Percentiles rank a stretch among this genome's conserved stretches.
Evolutionary conservation across 768 basidiomycete genomes (phyloP).

Genomic region (Leccinum disarticulatum): DNA sequence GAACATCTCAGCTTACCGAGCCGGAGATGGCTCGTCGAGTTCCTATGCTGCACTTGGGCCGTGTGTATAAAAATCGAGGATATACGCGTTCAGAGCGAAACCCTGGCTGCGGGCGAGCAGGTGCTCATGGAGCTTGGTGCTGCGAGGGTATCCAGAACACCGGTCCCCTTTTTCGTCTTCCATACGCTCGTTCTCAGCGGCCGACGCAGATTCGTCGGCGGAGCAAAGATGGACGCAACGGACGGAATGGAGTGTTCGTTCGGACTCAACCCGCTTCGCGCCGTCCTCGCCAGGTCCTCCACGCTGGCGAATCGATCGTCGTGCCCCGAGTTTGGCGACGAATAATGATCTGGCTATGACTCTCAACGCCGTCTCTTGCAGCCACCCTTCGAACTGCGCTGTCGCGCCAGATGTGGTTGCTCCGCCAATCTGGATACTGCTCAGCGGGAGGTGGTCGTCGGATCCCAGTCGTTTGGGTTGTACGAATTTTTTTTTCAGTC

Average conservation of each 20-base stretch:
- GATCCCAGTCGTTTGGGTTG: slow-evolving; percentile 31
- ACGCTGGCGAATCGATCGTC: slow-evolving; percentile 52
- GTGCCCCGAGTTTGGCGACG: slow-evolving; percentile 66
- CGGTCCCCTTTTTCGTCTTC: background rate
- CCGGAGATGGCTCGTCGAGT: too few relatives aligned
- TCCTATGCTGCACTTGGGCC: slow-evolving; percentile 44
- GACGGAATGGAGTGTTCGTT: slow-evolving; percentile 64
- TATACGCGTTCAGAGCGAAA: slow-evolving; percentile 57
- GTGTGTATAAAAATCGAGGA: slow-evolving; percentile 68
- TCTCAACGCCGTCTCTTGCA: slow-evolving; percentile 39
- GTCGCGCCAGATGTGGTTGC: background rate
- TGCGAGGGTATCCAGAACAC: background rate
- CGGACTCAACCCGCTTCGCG: slow-evolving; percentile 52
- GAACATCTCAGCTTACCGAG: too few relatives aligned
- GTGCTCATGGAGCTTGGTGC: background rate
- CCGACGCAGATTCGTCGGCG: slow-evolving; percentile 13
- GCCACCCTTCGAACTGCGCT: slow-evolving; percentile 35
- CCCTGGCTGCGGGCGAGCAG: background rate
- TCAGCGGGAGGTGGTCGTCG: slow-evolving; percentile 52
- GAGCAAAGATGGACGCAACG: slow-evolving; percentile 36
- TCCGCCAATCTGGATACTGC: slow-evolving; percentile 30
- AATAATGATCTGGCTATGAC: slow-evolving; percentile 56
- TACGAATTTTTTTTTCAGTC: too few relatives aligned
- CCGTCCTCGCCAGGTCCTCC: slow-evolving; percentile 51
- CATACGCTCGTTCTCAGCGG: background rate